Evolutionary conservation across 805 yeast species (phyloP), one percentile per base, ranked within the genome.

Genomic region (Zygosaccharomyces rouxii): DNA sequence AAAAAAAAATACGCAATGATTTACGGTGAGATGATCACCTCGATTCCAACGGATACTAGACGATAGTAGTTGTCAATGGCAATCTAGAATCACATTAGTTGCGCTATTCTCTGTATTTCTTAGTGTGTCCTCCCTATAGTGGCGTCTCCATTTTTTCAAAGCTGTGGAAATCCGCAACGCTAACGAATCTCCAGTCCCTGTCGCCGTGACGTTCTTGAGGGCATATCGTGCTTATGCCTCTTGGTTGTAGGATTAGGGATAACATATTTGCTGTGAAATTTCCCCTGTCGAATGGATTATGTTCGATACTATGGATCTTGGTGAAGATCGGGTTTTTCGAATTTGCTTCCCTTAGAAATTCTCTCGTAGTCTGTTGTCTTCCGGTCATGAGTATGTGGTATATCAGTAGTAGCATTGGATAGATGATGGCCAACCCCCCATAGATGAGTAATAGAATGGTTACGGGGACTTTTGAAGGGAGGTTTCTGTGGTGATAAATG

Each of bases 301-400:
- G 55, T 38, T 68, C 57, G 6, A 50, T 48, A 6, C 54, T 38
- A 3, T 42, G 49, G 13, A 63, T 53, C 21, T 50, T 49, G 35
- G 62, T 60, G 46, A 62, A 54, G 5, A 66, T 54, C 10, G 72
- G 70, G 49, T 62, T 66, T 39, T 67, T 62, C 4, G 68, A 59
- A 9, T 75, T 71, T 6, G 71, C 67, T 22, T 73, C 65, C 56
- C 76, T 77, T 43, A 87, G 67, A 58, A 76, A 86, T 55, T 87
- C 96, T 52, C 89, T 72, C 5, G 95, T 86, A 7, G 90, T 83
- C 53, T 83, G 73, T 42, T 82, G 83, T 6, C 78, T 73, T 1
- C 77, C 59, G 0, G 80, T 77, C 44, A 86, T 63, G 44, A 71
- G 75, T 0, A 78, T 31, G 57, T 87, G 95, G 54, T 75, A 76